A percentile compares a stretch with the other conserved stretches of the same genome.
These are phyloP conservation scores for Elymus sibiricus DNA, from an alignment of 176 grass and related monocot genomes.

Conservation along the genomic window DNA sequence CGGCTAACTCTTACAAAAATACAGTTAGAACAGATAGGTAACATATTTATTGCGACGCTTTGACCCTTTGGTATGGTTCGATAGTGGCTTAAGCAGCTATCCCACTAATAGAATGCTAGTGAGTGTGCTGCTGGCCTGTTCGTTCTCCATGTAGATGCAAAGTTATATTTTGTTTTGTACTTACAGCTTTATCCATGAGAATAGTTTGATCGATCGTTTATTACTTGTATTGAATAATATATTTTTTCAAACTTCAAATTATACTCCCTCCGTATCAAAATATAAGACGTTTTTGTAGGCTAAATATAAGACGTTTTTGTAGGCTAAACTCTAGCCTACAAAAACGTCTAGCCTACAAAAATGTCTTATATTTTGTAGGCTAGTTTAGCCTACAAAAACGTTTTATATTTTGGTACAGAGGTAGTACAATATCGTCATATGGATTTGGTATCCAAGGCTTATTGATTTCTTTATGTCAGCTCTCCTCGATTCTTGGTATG, in stretches of 20 bases:
- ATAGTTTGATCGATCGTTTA: background rate
- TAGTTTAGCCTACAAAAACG: too few relatives aligned
- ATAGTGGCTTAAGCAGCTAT: background rate
- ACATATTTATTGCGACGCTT: constrained; percentile 1
- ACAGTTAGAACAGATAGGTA: background rate
- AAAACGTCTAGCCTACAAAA: too few relatives aligned
- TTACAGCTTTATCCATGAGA: background rate
- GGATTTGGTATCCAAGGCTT: constrained; percentile 14
- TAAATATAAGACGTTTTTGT: too few relatives aligned
- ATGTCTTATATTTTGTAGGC: too few relatives aligned
- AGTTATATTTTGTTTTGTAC: background rate
- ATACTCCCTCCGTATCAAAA: too few relatives aligned
- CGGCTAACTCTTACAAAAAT: background rate
- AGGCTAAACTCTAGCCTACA: too few relatives aligned
- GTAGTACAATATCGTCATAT: background rate
- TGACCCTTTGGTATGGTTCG: background rate
- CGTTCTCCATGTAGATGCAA: background rate
- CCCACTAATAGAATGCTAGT: background rate
- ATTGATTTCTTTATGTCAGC: constrained; percentile 45
- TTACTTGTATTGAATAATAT: background rate
- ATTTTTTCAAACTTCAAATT: background rate
- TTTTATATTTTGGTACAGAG: too few relatives aligned
- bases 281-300: too few relatives aligned
- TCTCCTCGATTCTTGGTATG: constrained; percentile 77
- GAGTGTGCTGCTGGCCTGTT: background rate